A percentile compares a stretch with the other conserved stretches of the same genome.
Evolutionary conservation across 768 basidiomycete species (phyloP).

Genomic region (Suillus hirtellus): DNA sequence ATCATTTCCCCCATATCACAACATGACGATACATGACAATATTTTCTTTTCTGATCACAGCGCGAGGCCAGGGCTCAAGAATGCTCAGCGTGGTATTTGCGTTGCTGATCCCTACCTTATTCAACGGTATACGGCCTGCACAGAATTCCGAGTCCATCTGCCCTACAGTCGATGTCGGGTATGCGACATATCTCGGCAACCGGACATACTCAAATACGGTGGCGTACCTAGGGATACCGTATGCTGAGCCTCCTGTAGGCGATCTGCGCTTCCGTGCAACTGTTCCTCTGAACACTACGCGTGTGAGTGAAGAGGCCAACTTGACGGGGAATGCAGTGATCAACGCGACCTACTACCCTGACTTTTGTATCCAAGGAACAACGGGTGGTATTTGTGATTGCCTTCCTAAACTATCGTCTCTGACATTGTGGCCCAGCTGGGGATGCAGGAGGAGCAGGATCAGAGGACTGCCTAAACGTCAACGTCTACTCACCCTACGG

Average conservation of each 20-base stretch:
- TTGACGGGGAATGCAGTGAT: constrained; percentile 37
- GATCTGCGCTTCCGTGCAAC: constrained; percentile 50
- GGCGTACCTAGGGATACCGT: constrained; percentile 53
- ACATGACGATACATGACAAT: too few species aligned
- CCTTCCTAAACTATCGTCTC: not conserved
- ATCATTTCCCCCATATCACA: too few species aligned
- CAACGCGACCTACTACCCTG: constrained; percentile 54
- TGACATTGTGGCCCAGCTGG: constrained; percentile 36
- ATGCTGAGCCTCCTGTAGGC: constrained; percentile 46
- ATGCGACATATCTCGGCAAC: constrained; percentile 59
- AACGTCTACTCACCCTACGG: constrained; percentile 63
- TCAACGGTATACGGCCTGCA: constrained; percentile 11
- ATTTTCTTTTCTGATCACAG: too few species aligned
- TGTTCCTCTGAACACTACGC: constrained; percentile 50
- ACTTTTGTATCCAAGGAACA: constrained; percentile 62
- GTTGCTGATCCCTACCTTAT: constrained; percentile 25
- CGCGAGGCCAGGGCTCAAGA: not conserved
- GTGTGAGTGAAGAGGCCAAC: constrained; percentile 36
- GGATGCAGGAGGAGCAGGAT: constrained; percentile 63
- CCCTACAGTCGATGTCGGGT: constrained; percentile 54
- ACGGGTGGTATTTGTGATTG: constrained; percentile 40
- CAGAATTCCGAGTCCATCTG: not conserved
- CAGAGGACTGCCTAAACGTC: constrained; percentile 69
- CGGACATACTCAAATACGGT: constrained; percentile 50
- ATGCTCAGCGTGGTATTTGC: constrained; percentile 3